Evolutionary conservation across 2,329 filamentous ascomycete species (phyloP).

Genomic region (Cladosporium sp.): DNA sequence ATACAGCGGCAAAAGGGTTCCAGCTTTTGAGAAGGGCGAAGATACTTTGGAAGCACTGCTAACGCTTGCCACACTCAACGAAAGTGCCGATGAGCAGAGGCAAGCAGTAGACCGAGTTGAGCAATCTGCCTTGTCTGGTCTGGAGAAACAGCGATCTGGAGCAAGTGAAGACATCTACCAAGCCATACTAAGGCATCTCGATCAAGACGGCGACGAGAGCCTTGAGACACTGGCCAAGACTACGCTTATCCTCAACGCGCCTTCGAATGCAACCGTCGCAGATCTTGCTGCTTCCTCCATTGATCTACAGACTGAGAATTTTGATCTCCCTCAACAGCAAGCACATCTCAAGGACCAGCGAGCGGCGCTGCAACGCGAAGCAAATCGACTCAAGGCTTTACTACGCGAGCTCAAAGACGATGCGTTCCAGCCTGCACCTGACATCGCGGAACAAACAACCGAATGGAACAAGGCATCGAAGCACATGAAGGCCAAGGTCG

Average conservation of each 20-base stretch:
- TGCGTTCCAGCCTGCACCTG: constrained; percentile 49
- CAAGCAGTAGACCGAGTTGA: constrained; percentile 60
- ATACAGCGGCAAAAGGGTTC: constrained; percentile 63
- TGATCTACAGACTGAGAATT: constrained; percentile 24
- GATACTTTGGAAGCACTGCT: constrained; percentile 77
- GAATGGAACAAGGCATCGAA: constrained; percentile 73
- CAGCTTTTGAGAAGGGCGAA: constrained; percentile 80
- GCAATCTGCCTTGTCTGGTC: constrained; percentile 57
- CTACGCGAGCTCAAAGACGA: constrained; percentile 28
- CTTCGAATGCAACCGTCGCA: constrained; percentile 17
- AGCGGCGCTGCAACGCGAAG: constrained; percentile 29
- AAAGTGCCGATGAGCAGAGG: constrained; percentile 72
- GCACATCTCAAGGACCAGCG: constrained; percentile 28
- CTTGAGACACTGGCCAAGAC: constrained; percentile 40
- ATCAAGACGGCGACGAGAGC: constrained; percentile 36
- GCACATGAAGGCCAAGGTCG: constrained; percentile 63
- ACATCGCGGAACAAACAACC: constrained; percentile 68
- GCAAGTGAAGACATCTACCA: constrained; percentile 25
- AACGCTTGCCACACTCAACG: constrained; percentile 72
- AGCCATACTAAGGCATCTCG: constrained; percentile 24
- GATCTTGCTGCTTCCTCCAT: constrained; percentile 19
- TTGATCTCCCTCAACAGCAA: constrained; percentile 33
- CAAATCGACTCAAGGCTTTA: constrained; percentile 23
- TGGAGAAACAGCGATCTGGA: constrained; percentile 36
- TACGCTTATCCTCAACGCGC: constrained; percentile 39